Evolutionary conservation across 2,329 filamentous ascomycete species (phyloP).

Genomic region (Ophiostoma ips): DNA sequence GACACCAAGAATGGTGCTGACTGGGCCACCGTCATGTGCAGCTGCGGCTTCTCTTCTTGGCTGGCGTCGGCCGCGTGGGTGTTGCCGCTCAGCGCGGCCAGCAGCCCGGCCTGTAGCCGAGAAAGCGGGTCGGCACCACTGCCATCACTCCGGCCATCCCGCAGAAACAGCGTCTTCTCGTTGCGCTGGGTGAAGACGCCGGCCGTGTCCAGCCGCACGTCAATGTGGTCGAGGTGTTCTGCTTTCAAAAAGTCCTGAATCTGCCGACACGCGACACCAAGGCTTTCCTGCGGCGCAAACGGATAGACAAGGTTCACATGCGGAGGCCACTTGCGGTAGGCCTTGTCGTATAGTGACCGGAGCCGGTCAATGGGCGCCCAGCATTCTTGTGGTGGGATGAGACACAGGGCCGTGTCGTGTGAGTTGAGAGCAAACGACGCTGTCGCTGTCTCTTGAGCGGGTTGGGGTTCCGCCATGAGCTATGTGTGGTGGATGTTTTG

Average conservation of each 20-base stretch:
- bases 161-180: slow-evolving; percentile 35
- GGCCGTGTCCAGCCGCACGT: slow-evolving; percentile 25
- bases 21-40: slow-evolving; percentile 50
- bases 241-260: slow-evolving; percentile 23
- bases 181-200: slow-evolving; percentile 36
- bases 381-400: slow-evolving; percentile 37
- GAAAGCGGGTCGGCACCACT: slow-evolving; percentile 16
- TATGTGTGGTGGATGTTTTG: neutral
- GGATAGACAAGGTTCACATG: slow-evolving; percentile 55
- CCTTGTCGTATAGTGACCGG: slow-evolving; percentile 48
- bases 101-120: slow-evolving; percentile 22
- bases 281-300: slow-evolving; percentile 37
- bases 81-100: slow-evolving; percentile 20
- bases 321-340: slow-evolving; percentile 48
- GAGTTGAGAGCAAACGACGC: slow-evolving; percentile 19
- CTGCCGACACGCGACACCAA: slow-evolving; percentile 29
- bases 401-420: slow-evolving; percentile 45
- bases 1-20: slow-evolving; percentile 17
- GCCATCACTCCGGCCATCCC: slow-evolving; percentile 16
- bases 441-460: neutral
- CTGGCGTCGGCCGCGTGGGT: slow-evolving; percentile 5
- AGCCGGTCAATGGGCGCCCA: slow-evolving; percentile 38
- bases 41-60: slow-evolving; percentile 17
- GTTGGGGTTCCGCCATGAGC: neutral
- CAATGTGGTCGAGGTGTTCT: neutral